Evolutionary conservation across 331 rosid genomes (phyloP), one percentile per base, ranked within the genome.

Genomic region (Malus hybrid): DNA sequence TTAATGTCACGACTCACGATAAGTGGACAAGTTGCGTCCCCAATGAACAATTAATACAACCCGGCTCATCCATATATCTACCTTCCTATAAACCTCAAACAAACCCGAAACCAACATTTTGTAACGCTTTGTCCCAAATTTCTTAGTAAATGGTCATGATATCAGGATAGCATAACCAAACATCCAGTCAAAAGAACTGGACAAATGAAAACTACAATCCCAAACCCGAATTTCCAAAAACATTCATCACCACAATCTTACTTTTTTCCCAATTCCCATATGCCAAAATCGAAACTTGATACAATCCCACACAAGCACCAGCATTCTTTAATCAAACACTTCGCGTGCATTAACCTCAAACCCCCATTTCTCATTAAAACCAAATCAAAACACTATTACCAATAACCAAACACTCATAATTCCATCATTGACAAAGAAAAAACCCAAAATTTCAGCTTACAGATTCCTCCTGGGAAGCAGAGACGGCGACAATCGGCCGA

Each of bases 381-480:
- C 5, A 58, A 72, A 24, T 1, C 26, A 15, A 73, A 61, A 39
- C 10, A n/a, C 29, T 8, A 1, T n/a, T 13, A 66, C 28, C 32
- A 66, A 56, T 66, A 28, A 14, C 22, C 71, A 68, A 33, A 50
- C 57, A 68, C 46, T 42, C 34, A 19, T 8, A 60, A 6, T 57
- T 53, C 9, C 10, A 26, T 39, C 34, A 68, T 6, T 19, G 80
- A 63, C 5, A 16, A 29, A 19, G 70, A 18, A 1, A 60, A 61
- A 66, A 72, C 4, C 4, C 48, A 11, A 72, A 30, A 32, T 10
- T 68, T 68, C 30, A 30, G 66, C 89, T 78, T 76, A 95, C 99
- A 80, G 96, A 79, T 10, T 88, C 97, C 53, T 89, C 91, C 13
- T 63, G 90, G 1, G 97, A 53, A 60, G 93, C 87, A 2, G 93